Evolutionary conservation across 2,329 filamentous ascomycete genomes (phyloP).

Genomic region (Cordyceps cicadae): DNA sequence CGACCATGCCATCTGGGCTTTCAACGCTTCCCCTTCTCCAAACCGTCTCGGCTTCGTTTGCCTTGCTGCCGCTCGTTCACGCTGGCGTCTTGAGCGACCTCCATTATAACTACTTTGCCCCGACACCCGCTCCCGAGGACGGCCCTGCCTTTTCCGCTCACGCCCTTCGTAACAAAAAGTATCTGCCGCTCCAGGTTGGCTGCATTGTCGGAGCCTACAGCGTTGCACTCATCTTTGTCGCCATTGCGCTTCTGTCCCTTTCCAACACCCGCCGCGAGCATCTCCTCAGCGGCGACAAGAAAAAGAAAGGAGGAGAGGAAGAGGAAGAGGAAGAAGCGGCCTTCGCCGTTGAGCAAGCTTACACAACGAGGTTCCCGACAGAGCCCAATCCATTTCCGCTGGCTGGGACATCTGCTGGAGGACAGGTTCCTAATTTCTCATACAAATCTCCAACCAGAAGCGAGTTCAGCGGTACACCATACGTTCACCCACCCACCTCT

Average conservation of each 20-base stretch:
- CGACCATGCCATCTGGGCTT: conserved; percentile 33
- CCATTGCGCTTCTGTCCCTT: conserved; percentile 55
- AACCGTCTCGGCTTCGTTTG: conserved; percentile 20
- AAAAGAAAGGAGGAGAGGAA: no score
- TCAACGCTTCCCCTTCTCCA: conserved; percentile 20
- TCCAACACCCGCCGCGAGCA: conserved; percentile 46
- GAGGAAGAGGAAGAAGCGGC: conserved; percentile 23
- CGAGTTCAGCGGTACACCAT: conserved; percentile 21
- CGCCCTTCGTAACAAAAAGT: conserved; percentile 51
- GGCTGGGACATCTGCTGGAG: conserved; percentile 18
- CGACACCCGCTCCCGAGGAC: conserved; percentile 52
- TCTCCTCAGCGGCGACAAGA: conserved; percentile 35
- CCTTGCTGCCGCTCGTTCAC: conserved; percentile 22
- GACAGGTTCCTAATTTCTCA: conserved; percentile 40
- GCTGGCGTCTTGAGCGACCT: conserved; percentile 18
- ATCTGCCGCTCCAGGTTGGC: conserved; percentile 74
- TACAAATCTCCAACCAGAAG: conserved; percentile 37
- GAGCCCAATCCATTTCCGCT: conserved; percentile 16
- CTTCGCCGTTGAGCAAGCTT: conserved; percentile 14
- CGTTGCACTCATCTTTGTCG: conserved; percentile 64
- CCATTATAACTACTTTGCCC: conserved; percentile 19
- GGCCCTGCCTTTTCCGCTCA: conserved; percentile 50
- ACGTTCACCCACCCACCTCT: conserved; percentile 22
- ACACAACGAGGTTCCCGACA: conserved; percentile 18
- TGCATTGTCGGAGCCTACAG: conserved; percentile 80